Base-by-base conservation (phyloP, 2,329 filamentous ascomycete species). In the Phialophora macrospora region DNA sequence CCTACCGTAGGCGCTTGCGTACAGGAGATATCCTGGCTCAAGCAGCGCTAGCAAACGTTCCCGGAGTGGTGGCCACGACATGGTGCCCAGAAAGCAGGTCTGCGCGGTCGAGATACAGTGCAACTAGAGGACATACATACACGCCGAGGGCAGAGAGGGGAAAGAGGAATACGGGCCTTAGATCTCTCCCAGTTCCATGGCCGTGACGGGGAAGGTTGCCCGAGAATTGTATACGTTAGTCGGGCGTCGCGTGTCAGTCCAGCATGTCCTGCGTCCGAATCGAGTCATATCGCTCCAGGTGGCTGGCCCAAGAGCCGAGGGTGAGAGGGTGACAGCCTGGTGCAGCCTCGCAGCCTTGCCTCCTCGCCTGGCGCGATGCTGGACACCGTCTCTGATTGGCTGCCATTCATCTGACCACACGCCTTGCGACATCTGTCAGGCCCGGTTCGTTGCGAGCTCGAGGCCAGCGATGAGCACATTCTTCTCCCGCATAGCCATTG, bases 51-150 rank as follows among this genome's bases (percentile, higher is more conserved):
- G 34, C 14, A 69, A 20, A 22, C 59, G 67, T 32, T 66, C 58
- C 49, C 51, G 55, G 48, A 69, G 62, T 3, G 64, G 64, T 49
- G 67, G 67, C 64, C 64, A 66, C 49, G 59, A 48, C 62, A 67
- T 67, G 34, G 26, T 55, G 54, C 44, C n/a, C 2, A 4, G 14
- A n/a, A 44, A 17, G 17, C 17, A n/a, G 2, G 4, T 1, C 17
- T 41, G 38, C 4, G 38, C 17, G 38, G 11, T 14, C 8, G 5
- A 30, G 26, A 8, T 49, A n/a, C 38, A 17, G n/a, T 7, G 5
- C 38, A 41, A 32, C 8, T 3, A 56, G 5, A 41, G 44, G 1
- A 41, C 38, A 41, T n/a, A n/a, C 24, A 24, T 24, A 24, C 17
- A 7, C 38, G n/a, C 38, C 17, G 44, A 12, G 5, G 48, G 48